Base-by-base conservation (phyloP, 106 monocot genomes). In the Gastrodia elata region DNA sequence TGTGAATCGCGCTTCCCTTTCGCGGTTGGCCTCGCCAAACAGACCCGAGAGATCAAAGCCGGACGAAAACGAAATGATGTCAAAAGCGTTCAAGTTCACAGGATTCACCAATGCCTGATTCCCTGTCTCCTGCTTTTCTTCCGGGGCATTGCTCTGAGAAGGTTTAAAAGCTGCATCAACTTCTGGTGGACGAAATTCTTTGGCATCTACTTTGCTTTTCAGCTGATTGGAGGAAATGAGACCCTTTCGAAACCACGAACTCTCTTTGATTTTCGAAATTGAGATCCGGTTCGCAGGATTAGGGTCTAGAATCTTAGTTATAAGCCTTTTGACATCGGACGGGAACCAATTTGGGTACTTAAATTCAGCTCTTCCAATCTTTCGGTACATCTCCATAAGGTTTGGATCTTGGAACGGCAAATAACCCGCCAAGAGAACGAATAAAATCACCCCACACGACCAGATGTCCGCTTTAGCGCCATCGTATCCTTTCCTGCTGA, bases 391-490 rank as follows among this genome's bases (percentile, higher is more conserved):
- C 49, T 78, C 74, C 77, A 83, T 83, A 4, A 86, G 61, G 68
- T 86, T 86, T 14, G 42, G 24, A 59, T 86, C 77, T 26, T 83
- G 79, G 36, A 86, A 86, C 14, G 86, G 86, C 11, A 83, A 76
- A 74, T 80, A 83, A 18, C 86, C 86, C 8, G 86, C 73, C 73
- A 80, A 32, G 5, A 86, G 77, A 30, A 67, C 67, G 37, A 67
- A 67, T 20, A 67, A 37, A 13, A 67, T 67, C 37, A 67, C 67
- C 0, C 67, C 86, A 74, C 86, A 86, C 16, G 86, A 79, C 86
- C 86, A 86, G 41, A 82, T 72, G 61, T 86, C 86, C n/a, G 79
- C 76, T 70, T 86, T 86, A 20, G 77, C 77, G 6, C 80, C 86
- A 73, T 83, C 82, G 59, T 86, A 86, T 35, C 80, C 82, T 49